Conservation (phyloP, 1,284 basidiomycete genomes). For the Entoloma clypeatum region DNA sequence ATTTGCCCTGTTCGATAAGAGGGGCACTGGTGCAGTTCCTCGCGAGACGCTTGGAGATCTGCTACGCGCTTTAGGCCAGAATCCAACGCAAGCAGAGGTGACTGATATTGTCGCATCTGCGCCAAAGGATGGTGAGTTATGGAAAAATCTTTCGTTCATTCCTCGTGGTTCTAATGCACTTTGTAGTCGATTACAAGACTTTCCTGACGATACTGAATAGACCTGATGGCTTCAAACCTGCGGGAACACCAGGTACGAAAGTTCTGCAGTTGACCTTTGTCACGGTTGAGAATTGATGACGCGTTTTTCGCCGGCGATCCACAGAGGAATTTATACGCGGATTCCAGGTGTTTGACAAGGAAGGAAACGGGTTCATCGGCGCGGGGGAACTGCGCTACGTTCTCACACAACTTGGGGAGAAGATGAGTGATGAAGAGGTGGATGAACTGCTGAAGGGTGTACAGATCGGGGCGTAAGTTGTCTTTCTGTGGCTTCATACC, state of each 20-base stretch:
- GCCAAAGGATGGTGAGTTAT: constrained; percentile 68
- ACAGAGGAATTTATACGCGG: constrained; percentile 98
- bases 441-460: constrained; percentile 97
- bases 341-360: constrained; percentile 99
- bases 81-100: constrained; percentile 97
- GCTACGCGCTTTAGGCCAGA: constrained; percentile 92
- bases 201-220: constrained; percentile 93
- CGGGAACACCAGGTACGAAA: constrained; percentile 72
- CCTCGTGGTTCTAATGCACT: background rate
- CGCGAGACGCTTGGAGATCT: constrained; percentile 93
- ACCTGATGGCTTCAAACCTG: constrained; percentile 95
- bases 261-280: background rate
- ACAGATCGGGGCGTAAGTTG: constrained; percentile 74
- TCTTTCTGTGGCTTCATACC: background rate
- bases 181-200: constrained; percentile 82
- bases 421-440: constrained; percentile 97
- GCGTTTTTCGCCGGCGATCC: constrained; percentile 2
- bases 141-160: constrained; percentile 1
- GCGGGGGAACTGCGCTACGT: constrained; percentile 92
- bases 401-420: constrained; percentile 93
- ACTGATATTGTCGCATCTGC: constrained; percentile 73
- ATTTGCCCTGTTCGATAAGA: constrained; percentile 97
- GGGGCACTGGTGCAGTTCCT: constrained; percentile 86
- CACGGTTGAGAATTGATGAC: constrained; percentile 3
- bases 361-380: constrained; percentile 95